A percentile compares a stretch with the other conserved stretches of the same genome.
Conservation (phyloP, 1,284 basidiomycete species). For the Ceratobasidium papillatum region DNA sequence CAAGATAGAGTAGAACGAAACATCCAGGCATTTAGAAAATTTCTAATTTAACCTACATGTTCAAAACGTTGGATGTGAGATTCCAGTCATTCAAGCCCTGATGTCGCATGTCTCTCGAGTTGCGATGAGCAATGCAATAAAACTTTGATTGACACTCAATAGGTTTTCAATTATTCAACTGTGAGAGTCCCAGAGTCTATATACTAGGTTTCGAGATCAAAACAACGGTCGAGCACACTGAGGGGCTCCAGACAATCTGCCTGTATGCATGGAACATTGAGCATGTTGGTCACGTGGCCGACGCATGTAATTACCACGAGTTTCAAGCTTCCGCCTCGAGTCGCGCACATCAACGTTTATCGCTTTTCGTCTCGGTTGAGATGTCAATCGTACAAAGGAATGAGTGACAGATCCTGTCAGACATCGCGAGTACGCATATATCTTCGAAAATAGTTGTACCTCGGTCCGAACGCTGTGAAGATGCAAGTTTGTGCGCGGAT, state of each 20-base stretch:
- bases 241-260: background rate
- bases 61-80: too few relatives aligned
- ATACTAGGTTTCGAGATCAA: background rate
- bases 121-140: background rate
- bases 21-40: too few relatives aligned
- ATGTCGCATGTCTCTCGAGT: background rate
- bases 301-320: slow-evolving; percentile 12
- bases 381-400: background rate
- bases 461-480: background rate
- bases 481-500: background rate
- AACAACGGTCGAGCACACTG: background rate
- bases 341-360: background rate
- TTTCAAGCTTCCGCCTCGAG: slow-evolving; percentile 2
- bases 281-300: background rate
- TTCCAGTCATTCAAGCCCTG: background rate
- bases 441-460: background rate
- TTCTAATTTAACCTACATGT: too few relatives aligned
- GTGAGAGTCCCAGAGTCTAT: background rate
- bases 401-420: background rate
- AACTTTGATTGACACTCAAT: background rate
- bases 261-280: background rate
- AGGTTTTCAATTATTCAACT: background rate
- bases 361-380: slow-evolving; percentile 10
- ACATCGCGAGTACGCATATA: background rate
- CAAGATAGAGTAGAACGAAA: too few relatives aligned